These are phyloP conservation scores for Blastocystis sp. DNA, from an alignment of 352 stramenopile species.

Conservation along the genomic window DNA sequence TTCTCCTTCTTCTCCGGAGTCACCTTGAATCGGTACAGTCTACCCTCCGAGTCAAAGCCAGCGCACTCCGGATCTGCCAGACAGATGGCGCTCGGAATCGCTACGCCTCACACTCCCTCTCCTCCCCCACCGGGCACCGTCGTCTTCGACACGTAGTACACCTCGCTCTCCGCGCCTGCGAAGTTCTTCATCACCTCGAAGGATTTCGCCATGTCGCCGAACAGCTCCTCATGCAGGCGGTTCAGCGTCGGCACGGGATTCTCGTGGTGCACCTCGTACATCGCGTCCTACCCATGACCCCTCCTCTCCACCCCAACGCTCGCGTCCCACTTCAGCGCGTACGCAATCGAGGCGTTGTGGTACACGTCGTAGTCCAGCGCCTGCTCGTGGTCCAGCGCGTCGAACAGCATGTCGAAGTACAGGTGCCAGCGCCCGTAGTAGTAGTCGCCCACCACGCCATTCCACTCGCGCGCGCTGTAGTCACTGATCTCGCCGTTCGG, in stretches of 20 bases:
- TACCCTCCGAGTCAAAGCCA: neutral
- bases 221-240: neutral
- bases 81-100: neutral
- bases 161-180: neutral
- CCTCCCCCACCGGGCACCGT: neutral
- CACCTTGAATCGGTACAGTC: neutral
- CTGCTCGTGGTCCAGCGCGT: neutral
- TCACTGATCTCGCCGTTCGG: neutral
- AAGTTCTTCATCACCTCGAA: neutral
- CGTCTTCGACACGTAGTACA: neutral
- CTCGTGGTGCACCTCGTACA: neutral
- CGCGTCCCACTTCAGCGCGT: neutral
- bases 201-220: neutral
- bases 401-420: neutral
- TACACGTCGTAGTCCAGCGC: neutral
- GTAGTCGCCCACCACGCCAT: constrained; percentile 4
- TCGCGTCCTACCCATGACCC: neutral
- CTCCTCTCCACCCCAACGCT: neutral
- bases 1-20: neutral
- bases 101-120: neutral
- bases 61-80: neutral
- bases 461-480: neutral
- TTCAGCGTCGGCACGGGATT: neutral
- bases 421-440: neutral
- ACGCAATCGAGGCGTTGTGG: neutral